Conservation (phyloP, 1,139 yeast genomes). For the Ogataea hybrid region DNA sequence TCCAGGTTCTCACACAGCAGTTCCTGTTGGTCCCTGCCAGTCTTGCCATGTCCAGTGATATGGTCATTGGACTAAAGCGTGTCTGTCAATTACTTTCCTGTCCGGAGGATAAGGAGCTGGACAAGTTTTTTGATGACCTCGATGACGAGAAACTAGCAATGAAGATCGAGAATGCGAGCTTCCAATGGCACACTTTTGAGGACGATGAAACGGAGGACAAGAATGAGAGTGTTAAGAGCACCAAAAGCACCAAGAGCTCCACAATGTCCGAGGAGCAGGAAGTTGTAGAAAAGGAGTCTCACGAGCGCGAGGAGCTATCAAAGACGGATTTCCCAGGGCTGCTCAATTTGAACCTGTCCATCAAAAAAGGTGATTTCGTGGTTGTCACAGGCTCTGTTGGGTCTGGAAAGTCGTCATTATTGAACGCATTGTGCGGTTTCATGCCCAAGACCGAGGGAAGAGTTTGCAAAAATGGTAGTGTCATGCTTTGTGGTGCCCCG, state of each 20-base stretch:
- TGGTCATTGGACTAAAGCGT: conserved; percentile 41
- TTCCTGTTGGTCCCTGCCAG: conserved; percentile 66
- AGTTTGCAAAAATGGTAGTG: conserved; percentile 42
- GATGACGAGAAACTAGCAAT: conserved; percentile 18
- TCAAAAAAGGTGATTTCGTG: conserved; percentile 57
- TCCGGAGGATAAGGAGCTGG: conserved; percentile 18
- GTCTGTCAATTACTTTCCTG: conserved; percentile 36
- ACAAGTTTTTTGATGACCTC: conserved; percentile 10
- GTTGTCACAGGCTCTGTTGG: conserved; percentile 68
- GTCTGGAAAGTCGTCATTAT: conserved; percentile 62
- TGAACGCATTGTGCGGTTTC: conserved; percentile 59
- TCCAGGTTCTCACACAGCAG: conserved; percentile 53
- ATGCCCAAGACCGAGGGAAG: conserved; percentile 52
- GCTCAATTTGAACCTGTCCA: conserved; percentile 39
- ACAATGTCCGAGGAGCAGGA: neutral
- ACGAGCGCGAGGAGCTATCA: conserved; percentile 4
- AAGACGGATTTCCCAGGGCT: conserved; percentile 39
- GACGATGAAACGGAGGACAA: conserved; percentile 21
- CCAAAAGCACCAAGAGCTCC: neutral
- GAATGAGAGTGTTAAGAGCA: conserved; percentile 2
- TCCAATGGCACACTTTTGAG: conserved; percentile 63
- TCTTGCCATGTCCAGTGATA: conserved; percentile 44
- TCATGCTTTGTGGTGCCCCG: conserved; percentile 50
- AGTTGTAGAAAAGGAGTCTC: conserved; percentile 8
- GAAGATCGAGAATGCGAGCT: conserved; percentile 47